Evolutionary conservation across 1,284 basidiomycete genomes (phyloP).

Genomic region (Abortiporus biennis): DNA sequence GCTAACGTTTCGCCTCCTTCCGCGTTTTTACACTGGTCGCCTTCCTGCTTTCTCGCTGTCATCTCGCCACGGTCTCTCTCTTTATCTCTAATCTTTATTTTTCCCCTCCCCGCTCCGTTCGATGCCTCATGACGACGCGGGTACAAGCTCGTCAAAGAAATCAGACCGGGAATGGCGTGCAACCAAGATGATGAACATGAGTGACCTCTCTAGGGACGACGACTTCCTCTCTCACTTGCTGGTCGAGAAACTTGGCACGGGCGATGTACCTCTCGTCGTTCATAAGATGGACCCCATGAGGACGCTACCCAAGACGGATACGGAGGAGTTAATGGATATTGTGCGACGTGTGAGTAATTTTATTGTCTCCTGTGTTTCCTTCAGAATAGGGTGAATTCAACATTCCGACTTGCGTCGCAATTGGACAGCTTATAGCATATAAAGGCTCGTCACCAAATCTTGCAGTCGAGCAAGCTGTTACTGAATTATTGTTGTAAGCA

Average conservation of each 20-base stretch:
- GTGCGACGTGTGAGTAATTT: slow-evolving; percentile 65
- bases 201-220: slow-evolving; percentile 79
- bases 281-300: slow-evolving; percentile 81
- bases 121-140: slow-evolving; percentile 18
- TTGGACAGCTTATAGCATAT: slow-evolving; percentile 47
- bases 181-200: slow-evolving; percentile 83
- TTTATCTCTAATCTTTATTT: background rate
- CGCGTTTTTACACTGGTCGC: slow-evolving; percentile 9
- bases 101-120: slow-evolving; percentile 2
- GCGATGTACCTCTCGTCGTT: slow-evolving; percentile 66
- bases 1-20: slow-evolving; percentile 12
- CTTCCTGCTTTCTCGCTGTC: slow-evolving; percentile 3
- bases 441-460: slow-evolving; percentile 49
- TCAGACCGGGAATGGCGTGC: slow-evolving; percentile 49
- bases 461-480: slow-evolving; percentile 60
- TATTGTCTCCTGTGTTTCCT: slow-evolving; percentile 15
- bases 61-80: background rate
- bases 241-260: slow-evolving; percentile 78
- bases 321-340: slow-evolving; percentile 57
- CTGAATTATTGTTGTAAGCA: slow-evolving; percentile 67
- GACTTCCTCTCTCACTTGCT: slow-evolving; percentile 82
- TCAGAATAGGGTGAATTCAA: slow-evolving; percentile 13
- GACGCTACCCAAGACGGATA: slow-evolving; percentile 65
- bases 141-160: slow-evolving; percentile 14
- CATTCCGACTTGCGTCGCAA: slow-evolving; percentile 5